These are phyloP conservation scores for Dictyostelium firmibasis DNA, from an alignment of 78 protist species.

Conservation along the genomic window DNA sequence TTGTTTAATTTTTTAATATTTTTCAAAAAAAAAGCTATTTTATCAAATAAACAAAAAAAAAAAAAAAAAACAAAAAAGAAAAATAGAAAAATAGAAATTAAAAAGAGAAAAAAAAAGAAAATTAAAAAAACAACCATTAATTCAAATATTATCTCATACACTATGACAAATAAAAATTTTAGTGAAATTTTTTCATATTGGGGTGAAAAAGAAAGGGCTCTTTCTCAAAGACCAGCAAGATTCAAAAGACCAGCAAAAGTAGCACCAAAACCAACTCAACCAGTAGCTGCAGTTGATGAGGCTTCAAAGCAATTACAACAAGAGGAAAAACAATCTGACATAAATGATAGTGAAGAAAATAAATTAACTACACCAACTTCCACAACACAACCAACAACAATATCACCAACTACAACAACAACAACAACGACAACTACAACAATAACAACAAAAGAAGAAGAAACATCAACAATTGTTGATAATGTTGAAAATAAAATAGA, in stretches of 20 bases:
- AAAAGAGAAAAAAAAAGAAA: not conserved
- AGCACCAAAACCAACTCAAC: not conserved
- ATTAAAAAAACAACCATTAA: not conserved
- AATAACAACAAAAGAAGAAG: not conserved
- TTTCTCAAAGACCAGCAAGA: not conserved
- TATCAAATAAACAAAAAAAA: too few species aligned
- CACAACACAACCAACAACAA: not conserved
- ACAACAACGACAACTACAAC: not conserved
- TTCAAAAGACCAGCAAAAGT: not conserved
- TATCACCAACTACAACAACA: not conserved
- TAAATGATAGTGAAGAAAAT: not conserved
- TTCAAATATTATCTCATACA: not conserved
- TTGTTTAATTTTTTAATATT: too few species aligned
- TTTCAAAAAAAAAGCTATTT: too few species aligned
- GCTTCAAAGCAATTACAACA: not conserved
- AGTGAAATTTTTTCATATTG: conserved; percentile 46
- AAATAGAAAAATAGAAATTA: not conserved
- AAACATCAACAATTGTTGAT: not conserved
- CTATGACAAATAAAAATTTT: not conserved
- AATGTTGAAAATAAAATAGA: not conserved
- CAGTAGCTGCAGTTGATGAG: not conserved
- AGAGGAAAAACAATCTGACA: not conserved
- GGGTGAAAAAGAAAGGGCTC: conserved; percentile 42
- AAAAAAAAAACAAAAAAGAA: not conserved
- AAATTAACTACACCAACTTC: not conserved